A percentile compares a stretch with the other conserved stretches of the same genome.
phyloP scores from a whole-genome alignment of 2,329 filamentous ascomycete genomes.

The Byssoonygena ceratinophila region DNA sequence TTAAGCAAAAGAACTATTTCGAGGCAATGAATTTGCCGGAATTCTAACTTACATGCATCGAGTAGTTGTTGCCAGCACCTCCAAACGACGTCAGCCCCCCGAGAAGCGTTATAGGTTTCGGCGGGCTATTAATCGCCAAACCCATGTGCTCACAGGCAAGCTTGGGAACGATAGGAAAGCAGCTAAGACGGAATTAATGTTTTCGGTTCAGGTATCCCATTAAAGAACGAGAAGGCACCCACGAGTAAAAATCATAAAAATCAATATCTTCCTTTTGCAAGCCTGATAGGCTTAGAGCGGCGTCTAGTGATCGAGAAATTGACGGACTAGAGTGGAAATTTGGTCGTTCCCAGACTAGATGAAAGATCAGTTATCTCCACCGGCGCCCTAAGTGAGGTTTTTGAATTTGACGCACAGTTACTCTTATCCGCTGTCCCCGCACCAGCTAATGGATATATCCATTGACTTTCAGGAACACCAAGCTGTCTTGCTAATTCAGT shows the following conservation, averaged over 20 bases:
- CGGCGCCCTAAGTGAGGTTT: background rate
- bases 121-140: conserved; percentile 37
- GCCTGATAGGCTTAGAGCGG: conserved; percentile 41
- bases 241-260: conserved; percentile 55
- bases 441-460: conserved; percentile 55
- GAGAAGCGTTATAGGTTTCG: conserved; percentile 50
- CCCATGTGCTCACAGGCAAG: conserved; percentile 52
- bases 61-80: conserved; percentile 61
- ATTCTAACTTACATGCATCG: conserved; percentile 49
- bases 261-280: conserved; percentile 46
- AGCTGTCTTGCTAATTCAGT: conserved; percentile 45
- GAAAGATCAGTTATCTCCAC: background rate
- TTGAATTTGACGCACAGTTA: conserved; percentile 37
- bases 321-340: conserved; percentile 50
- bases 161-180: conserved; percentile 61
- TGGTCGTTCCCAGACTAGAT: conserved; percentile 51
- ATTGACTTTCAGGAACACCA: conserved; percentile 45
- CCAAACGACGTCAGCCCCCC: conserved; percentile 59
- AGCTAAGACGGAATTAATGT: conserved; percentile 33
- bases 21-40: too few relatives aligned
- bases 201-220: background rate
- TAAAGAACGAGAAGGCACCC: conserved; percentile 10
- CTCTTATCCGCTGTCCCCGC: conserved; percentile 50
- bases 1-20: too few relatives aligned
- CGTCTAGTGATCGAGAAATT: conserved; percentile 49